These are phyloP conservation scores for Yamadazyma kanchanaburiensis DNA, from an alignment of 1,139 yeast genomes.

Conservation along the genomic window DNA sequence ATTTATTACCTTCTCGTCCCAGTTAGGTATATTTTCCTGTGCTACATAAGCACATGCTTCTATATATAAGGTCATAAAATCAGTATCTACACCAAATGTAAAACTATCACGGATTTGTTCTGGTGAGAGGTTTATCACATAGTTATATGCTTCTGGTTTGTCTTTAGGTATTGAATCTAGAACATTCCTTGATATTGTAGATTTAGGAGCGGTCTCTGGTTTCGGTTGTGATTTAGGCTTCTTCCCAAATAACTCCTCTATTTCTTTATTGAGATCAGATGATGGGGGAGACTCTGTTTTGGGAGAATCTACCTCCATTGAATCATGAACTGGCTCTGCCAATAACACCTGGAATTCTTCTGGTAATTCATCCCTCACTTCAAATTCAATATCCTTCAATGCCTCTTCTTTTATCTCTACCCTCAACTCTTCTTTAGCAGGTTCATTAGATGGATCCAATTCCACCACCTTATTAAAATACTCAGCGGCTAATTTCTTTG, in stretches of 20 bases:
- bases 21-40: slow-evolving; percentile 13
- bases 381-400: slow-evolving; percentile 31
- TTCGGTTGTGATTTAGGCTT: slow-evolving; percentile 2
- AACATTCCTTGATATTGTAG: slow-evolving; percentile 18
- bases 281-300: no score
- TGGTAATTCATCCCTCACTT: slow-evolving; percentile 47
- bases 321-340: neutral
- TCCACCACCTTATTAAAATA: slow-evolving; percentile 41
- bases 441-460: slow-evolving; percentile 42
- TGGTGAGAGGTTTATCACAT: slow-evolving; percentile 33
- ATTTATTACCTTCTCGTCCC: slow-evolving; percentile 16
- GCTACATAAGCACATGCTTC: slow-evolving; percentile 38
- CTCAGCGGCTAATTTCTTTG: slow-evolving; percentile 26
- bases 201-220: neutral
- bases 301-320: slow-evolving; percentile 3
- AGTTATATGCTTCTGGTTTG: slow-evolving; percentile 34
- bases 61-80: slow-evolving; percentile 49
- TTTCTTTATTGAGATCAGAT: no score
- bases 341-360: slow-evolving; percentile 12
- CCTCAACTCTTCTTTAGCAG: slow-evolving; percentile 26
- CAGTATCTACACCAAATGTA: slow-evolving; percentile 54
- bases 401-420: slow-evolving; percentile 3
- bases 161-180: slow-evolving; percentile 25
- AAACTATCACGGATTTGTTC: slow-evolving; percentile 32
- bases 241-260: slow-evolving; percentile 8